phyloP scores from a whole-genome alignment of 331 rosid species.

The Rosa hybrid region DNA sequence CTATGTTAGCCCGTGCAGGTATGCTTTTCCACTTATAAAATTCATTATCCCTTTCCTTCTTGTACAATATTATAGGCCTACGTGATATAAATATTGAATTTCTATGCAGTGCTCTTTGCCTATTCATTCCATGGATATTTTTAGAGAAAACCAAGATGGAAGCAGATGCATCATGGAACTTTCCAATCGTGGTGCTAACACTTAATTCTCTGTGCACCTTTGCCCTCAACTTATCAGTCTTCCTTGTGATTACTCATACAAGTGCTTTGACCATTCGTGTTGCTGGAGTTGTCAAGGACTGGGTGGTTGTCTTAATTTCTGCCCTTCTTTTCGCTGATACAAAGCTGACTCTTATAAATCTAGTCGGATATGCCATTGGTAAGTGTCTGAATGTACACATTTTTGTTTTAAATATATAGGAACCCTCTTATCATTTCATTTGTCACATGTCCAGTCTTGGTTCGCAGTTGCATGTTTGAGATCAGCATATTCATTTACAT shows the following conservation, averaged over 20 bases:
- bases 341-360: conserved; percentile 85
- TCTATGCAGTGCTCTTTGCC: conserved; percentile 86
- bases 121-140: conserved; percentile 93
- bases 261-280: conserved; percentile 99
- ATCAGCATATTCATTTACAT: not conserved
- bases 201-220: conserved; percentile 96
- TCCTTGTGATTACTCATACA: conserved; percentile 94
- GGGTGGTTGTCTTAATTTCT: conserved; percentile 95
- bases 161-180: conserved; percentile 76
- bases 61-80: conserved; percentile 13
- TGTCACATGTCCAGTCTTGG: not conserved
- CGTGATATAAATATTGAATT: conserved; percentile 20
- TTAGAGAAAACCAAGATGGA: conserved; percentile 91
- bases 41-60: conserved; percentile 11
- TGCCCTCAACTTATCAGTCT: conserved; percentile 96
- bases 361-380: conserved; percentile 94
- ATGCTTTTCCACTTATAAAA: conserved; percentile 23
- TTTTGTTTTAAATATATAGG: conserved; percentile 6
- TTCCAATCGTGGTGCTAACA: conserved; percentile 67
- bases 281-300: conserved; percentile 98
- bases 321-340: conserved; percentile 95
- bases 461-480: not conserved
- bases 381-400: conserved; percentile 32
- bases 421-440: not conserved
- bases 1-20: conserved; percentile 99